phyloP scores from a whole-genome alignment of 495 filamentous ascomycete genomes.

The Xylaria venustula region DNA sequence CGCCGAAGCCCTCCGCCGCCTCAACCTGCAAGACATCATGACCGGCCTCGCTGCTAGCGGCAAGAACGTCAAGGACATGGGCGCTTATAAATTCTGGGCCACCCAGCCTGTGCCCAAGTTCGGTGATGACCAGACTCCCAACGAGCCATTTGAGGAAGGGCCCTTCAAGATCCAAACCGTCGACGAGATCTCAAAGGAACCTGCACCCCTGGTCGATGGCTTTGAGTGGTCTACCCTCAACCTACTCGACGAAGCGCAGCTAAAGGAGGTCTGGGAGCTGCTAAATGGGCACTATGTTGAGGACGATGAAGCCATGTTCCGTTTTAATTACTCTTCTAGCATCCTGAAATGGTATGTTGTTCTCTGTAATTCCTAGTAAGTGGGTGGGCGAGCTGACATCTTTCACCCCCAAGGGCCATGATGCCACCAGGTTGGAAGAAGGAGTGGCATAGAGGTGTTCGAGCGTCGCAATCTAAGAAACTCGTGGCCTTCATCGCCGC shows the following conservation, averaged over 20 bases:
- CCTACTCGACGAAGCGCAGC: slow-evolving; percentile 56
- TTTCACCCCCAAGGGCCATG: slow-evolving; percentile 65
- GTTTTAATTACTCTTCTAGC: slow-evolving; percentile 87
- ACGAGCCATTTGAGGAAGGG: slow-evolving; percentile 47
- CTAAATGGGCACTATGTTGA: slow-evolving; percentile 93
- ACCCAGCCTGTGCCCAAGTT: slow-evolving; percentile 94
- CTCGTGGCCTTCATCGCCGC: slow-evolving; percentile 94
- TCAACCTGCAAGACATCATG: slow-evolving; percentile 75
- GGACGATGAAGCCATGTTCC: slow-evolving; percentile 93
- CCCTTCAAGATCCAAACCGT: slow-evolving; percentile 64
- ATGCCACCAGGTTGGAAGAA: slow-evolving; percentile 93
- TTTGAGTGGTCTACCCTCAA: slow-evolving; percentile 97
- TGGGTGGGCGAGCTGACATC: slow-evolving; percentile 21
- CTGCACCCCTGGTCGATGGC: slow-evolving; percentile 64
- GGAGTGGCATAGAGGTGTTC: slow-evolving; percentile 94
- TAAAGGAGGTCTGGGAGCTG: slow-evolving; percentile 84
- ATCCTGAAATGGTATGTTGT: slow-evolving; percentile 78
- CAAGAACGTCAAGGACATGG: slow-evolving; percentile 95
- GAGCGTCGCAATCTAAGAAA: slow-evolving; percentile 70
- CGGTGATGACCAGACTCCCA: slow-evolving; percentile 45
- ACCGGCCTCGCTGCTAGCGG: slow-evolving; percentile 73
- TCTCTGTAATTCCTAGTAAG: not conserved
- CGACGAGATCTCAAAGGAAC: slow-evolving; percentile 69
- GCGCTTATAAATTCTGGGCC: slow-evolving; percentile 94
- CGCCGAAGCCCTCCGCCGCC: slow-evolving; percentile 63